phyloP scores from a whole-genome alignment of 2,329 filamentous ascomycete species.

The Akanthomyces uredinophilus region DNA sequence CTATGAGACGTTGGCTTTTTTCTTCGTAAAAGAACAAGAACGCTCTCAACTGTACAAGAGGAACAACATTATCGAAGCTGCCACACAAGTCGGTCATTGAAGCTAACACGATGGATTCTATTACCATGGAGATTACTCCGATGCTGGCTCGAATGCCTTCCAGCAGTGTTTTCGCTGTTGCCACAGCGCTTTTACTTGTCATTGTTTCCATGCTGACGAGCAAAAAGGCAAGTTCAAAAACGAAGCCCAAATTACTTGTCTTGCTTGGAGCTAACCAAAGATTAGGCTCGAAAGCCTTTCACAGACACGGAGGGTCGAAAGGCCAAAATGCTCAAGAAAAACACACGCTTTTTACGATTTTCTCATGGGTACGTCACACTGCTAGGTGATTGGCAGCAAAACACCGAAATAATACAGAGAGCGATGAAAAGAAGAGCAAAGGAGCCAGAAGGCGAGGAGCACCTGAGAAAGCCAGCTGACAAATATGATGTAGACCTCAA shows the following conservation, averaged over 20 bases:
- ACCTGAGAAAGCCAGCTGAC: neutral
- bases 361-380: neutral
- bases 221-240: neutral
- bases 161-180: neutral
- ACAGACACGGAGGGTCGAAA: neutral
- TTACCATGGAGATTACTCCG: neutral
- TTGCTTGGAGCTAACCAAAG: neutral
- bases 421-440: too few relatives aligned
- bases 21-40: neutral
- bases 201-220: neutral
- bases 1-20: neutral
- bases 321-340: neutral
- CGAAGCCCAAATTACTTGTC: neutral
- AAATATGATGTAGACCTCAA: neutral
- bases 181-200: neutral
- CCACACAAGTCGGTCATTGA: neutral
- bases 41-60: neutral
- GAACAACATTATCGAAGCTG: neutral
- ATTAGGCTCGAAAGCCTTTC: neutral
- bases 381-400: too few relatives aligned
- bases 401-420: too few relatives aligned
- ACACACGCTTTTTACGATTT: neutral
- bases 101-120: neutral
- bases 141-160: neutral
- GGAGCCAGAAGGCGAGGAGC: too few relatives aligned